phyloP scores from a whole-genome alignment of 1,139 yeast species.

The Diutina neorugosa region DNA sequence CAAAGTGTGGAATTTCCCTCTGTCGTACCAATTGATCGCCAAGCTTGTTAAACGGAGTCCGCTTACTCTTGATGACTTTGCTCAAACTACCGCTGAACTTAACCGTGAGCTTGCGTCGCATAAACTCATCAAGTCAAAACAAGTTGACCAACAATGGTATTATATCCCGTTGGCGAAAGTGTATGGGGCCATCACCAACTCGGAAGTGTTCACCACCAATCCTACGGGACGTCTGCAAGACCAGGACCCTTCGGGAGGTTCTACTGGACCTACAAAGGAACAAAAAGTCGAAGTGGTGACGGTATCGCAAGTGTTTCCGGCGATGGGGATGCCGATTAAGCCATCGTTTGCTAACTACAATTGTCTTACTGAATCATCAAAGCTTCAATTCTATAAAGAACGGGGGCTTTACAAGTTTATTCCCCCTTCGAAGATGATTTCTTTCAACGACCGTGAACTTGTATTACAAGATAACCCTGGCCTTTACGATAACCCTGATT shows the following conservation, averaged over 20 bases:
- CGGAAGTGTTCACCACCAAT: background rate
- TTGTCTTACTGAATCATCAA: constrained; percentile 16
- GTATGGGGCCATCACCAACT: constrained; percentile 10
- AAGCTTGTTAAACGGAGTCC: constrained; percentile 15
- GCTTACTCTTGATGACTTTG: constrained; percentile 13
- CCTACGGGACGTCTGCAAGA: background rate
- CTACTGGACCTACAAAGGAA: background rate
- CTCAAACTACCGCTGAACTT: constrained; percentile 12
- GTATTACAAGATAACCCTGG: constrained; percentile 4
- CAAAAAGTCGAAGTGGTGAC: background rate
- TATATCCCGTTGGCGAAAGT: constrained; percentile 16
- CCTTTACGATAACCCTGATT: background rate
- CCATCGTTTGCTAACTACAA: constrained; percentile 1
- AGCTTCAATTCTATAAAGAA: constrained; percentile 25
- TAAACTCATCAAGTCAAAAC: constrained; percentile 13
- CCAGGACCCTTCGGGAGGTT: background rate
- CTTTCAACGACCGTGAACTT: constrained; percentile 9
- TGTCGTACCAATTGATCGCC: constrained; percentile 28
- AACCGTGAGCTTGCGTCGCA: constrained; percentile 15
- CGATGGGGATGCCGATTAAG: background rate
- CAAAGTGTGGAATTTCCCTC: constrained; percentile 27
- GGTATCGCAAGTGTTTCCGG: background rate
- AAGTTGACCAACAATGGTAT: constrained; percentile 14
- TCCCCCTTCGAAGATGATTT: constrained; percentile 7
- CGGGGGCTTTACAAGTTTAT: constrained; percentile 8